These are phyloP conservation scores for Colletotrichum costaricense DNA, from an alignment of 2,329 filamentous ascomycete genomes.

Conservation along the genomic window DNA sequence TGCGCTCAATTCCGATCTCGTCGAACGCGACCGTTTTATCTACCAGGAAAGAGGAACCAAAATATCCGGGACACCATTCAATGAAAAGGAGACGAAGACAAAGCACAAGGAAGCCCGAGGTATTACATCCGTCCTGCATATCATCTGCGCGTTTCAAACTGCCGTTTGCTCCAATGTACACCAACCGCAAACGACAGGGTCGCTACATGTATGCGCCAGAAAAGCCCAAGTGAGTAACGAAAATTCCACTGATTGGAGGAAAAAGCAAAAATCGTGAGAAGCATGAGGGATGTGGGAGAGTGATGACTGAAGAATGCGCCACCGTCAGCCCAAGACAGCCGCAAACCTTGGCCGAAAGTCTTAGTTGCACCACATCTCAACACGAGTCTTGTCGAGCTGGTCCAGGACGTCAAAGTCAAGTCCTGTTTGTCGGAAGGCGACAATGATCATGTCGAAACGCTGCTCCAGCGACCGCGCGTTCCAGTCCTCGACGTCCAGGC, in stretches of 20 bases:
- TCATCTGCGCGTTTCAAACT: neutral
- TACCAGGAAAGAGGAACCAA: constrained; percentile 15
- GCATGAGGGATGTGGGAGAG: neutral
- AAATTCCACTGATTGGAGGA: constrained; percentile 5
- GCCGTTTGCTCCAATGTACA: constrained; percentile 18
- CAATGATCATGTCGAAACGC: constrained; percentile 55
- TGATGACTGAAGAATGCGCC: constrained; percentile 2
- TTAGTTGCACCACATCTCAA: constrained; percentile 53
- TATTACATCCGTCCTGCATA: constrained; percentile 15
- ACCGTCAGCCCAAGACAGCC: constrained; percentile 12
- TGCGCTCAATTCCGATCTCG: constrained; percentile 16
- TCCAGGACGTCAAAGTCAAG: constrained; percentile 54
- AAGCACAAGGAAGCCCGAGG: constrained; percentile 7
- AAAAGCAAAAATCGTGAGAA: neutral
- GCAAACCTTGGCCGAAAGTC: constrained; percentile 8
- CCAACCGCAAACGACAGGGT: constrained; percentile 8
- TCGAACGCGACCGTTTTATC: constrained; percentile 30
- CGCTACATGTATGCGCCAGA: neutral
- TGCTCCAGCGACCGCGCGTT: constrained; percentile 46
- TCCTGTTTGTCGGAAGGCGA: constrained; percentile 54
- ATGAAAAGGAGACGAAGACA: neutral
- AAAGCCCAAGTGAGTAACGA: neutral
- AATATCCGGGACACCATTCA: constrained; percentile 24
- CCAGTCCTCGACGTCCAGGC: constrained; percentile 53
- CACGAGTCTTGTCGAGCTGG: constrained; percentile 44